Percentiles rank a stretch among this genome's conserved stretches.
Evolutionary conservation across 2,329 filamentous ascomycete species (phyloP).

Genomic region (Verticillium klebahnii): DNA sequence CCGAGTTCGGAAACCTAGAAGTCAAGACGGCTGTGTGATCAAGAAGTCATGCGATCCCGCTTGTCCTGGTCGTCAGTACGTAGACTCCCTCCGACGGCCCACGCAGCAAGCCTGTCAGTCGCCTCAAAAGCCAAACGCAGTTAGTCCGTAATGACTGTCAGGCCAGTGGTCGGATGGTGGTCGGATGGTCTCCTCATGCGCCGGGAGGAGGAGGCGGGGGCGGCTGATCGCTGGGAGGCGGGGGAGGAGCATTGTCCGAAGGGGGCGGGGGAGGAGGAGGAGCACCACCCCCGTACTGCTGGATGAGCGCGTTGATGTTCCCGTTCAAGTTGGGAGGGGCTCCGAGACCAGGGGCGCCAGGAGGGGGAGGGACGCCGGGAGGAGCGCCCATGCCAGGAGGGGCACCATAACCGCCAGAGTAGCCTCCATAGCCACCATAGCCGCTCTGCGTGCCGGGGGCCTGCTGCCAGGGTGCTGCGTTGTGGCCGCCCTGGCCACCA

Average conservation of each 20-base stretch:
- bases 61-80: background rate
- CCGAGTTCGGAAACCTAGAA: background rate
- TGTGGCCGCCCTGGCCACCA: conserved; percentile 10
- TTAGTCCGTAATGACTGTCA: background rate
- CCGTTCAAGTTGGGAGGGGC: conserved; percentile 50
- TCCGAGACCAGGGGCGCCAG: conserved; percentile 37
- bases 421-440: conserved; percentile 54
- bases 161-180: background rate
- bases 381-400: conserved; percentile 42
- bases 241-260: conserved; percentile 55
- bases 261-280: conserved; percentile 47
- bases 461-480: conserved; percentile 58
- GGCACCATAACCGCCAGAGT: conserved; percentile 35
- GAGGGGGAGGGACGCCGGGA: conserved; percentile 30
- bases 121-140: background rate
- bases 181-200: conserved; percentile 27
- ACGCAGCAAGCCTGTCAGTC: background rate
- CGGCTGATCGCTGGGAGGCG: conserved; percentile 52
- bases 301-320: conserved; percentile 61
- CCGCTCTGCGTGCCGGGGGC: conserved; percentile 38
- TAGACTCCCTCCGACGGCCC: background rate
- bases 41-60: background rate
- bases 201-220: conserved; percentile 60
- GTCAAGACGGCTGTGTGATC: background rate
- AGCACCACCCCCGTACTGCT: conserved; percentile 55